Conservation (phyloP, 257 asterid species). For the Nyctanthes arbortristis region DNA sequence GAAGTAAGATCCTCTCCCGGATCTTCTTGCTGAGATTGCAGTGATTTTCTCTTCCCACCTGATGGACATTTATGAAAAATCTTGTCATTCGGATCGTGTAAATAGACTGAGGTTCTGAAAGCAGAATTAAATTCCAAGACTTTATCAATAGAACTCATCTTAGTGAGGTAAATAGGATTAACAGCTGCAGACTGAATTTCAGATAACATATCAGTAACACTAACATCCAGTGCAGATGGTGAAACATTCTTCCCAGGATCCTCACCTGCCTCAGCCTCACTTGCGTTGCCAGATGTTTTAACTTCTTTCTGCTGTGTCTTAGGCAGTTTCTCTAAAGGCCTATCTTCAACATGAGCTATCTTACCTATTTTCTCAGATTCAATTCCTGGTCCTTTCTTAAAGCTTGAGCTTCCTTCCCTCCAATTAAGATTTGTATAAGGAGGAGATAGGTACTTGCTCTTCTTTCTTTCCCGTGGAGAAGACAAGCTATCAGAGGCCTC, state of each 20-base stretch:
- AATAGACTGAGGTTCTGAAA: constrained; percentile 46
- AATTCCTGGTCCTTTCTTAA: constrained; percentile 27
- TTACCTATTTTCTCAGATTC: constrained; percentile 35
- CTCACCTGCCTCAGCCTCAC: no score
- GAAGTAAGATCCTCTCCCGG: not conserved
- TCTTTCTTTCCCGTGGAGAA: constrained; percentile 79
- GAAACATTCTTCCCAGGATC: no score
- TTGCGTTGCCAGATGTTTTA: not conserved
- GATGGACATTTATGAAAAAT: constrained; percentile 18
- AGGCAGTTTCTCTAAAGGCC: constrained; percentile 16
- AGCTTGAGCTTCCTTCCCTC: constrained; percentile 30
- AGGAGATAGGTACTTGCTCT: constrained; percentile 77
- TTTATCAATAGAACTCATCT: constrained; percentile 36
- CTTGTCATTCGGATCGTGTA: constrained; percentile 37
- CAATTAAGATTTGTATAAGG: constrained; percentile 48
- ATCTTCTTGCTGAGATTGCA: constrained; percentile 20
- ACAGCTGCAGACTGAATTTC: constrained; percentile 49
- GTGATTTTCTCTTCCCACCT: constrained; percentile 39
- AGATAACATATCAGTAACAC: constrained; percentile 39
- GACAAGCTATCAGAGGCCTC: constrained; percentile 30
- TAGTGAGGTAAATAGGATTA: constrained; percentile 38
- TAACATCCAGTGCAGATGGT: constrained; percentile 33
- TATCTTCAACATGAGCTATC: constrained; percentile 31
- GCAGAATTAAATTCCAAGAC: constrained; percentile 49
- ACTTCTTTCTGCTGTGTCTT: not conserved